A percentile compares a stretch with the other conserved stretches of the same genome.
phyloP scores from a whole-genome alignment of 2,329 filamentous ascomycete genomes.

The Alternaria ventricosa region DNA sequence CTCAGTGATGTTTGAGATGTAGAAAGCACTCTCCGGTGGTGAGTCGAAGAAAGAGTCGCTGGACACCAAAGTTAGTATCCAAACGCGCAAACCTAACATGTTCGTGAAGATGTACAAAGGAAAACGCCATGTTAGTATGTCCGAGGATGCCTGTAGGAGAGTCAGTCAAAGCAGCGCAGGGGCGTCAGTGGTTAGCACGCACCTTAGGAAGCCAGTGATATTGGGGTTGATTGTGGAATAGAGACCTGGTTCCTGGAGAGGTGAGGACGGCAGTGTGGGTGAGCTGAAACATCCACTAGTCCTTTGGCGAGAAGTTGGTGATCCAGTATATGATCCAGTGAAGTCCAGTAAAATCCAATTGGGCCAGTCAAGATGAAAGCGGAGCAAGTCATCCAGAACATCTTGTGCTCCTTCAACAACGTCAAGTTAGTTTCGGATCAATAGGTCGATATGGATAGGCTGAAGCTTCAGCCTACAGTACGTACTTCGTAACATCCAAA shows the following conservation, averaged over 20 bases:
- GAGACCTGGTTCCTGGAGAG: not conserved
- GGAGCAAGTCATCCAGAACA: conserved; percentile 21
- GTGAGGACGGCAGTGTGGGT: not conserved
- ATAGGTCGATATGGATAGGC: conserved; percentile 33
- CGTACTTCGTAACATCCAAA: conserved; percentile 42
- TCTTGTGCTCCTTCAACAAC: conserved; percentile 29
- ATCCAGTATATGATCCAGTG: conserved; percentile 7
- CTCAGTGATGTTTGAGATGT: conserved; percentile 49
- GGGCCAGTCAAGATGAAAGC: conserved; percentile 16
- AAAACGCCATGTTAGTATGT: conserved; percentile 49
- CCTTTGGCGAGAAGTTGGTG: not conserved
- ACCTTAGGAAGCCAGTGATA: conserved; percentile 18
- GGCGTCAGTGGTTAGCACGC: conserved; percentile 11
- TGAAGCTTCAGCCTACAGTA: conserved; percentile 36
- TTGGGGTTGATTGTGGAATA: not conserved
- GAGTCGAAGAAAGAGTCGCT: conserved; percentile 51
- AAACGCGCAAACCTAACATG: conserved; percentile 30
- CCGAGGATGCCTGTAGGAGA: conserved; percentile 10
- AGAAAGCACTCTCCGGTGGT: conserved; percentile 43
- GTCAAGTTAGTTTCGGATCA: conserved; percentile 45
- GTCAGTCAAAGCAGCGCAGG: conserved; percentile 18
- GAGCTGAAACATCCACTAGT: not conserved
- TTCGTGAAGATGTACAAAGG: conserved; percentile 29
- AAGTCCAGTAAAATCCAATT: not conserved
- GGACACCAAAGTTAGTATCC: conserved; percentile 46